These are phyloP conservation scores for Linum lewisii DNA, from an alignment of 345 rosid genomes.

Conservation along the genomic window DNA sequence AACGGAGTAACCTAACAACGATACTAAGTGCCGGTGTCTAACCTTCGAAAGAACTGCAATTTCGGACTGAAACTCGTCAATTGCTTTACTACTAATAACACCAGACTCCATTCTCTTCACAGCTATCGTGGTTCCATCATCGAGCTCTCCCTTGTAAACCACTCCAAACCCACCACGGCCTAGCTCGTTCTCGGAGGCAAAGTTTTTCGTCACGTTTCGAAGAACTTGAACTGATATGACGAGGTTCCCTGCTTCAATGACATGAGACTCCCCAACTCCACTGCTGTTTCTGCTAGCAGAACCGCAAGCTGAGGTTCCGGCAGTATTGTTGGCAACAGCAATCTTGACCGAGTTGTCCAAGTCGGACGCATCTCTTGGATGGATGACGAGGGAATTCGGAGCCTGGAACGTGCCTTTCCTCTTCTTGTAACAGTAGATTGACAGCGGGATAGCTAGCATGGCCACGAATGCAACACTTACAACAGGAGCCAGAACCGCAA, in stretches of 20 bases:
- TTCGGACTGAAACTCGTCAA: constrained; percentile 62
- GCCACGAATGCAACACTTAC: constrained; percentile 37
- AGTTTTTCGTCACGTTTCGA: constrained; percentile 53
- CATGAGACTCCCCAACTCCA: constrained; percentile 47
- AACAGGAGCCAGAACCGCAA: constrained; percentile 37
- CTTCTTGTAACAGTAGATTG: constrained; percentile 38
- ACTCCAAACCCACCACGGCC: constrained; percentile 81
- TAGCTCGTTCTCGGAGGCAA: constrained; percentile 56
- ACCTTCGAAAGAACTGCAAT: constrained; percentile 73
- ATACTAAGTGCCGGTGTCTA: constrained; percentile 64
- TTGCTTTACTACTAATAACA: constrained; percentile 46
- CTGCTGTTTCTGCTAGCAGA: constrained; percentile 36
- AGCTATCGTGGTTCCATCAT: constrained; percentile 63
- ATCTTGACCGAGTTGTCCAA: constrained; percentile 44
- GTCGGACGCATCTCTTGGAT: constrained; percentile 60
- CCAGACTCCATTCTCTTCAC: constrained; percentile 78
- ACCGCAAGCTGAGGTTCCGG: constrained; percentile 39
- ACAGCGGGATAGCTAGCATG: constrained; percentile 34
- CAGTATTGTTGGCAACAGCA: constrained; percentile 39
- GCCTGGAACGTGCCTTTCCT: constrained; percentile 21
- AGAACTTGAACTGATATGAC: constrained; percentile 73
- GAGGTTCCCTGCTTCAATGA: constrained; percentile 60
- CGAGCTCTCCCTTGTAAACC: constrained; percentile 61
- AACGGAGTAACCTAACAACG: constrained; percentile 55
- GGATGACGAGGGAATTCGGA: constrained; percentile 49